Conservation (phyloP, 2,329 filamentous ascomycete genomes). For the Phialophora macrospora region DNA sequence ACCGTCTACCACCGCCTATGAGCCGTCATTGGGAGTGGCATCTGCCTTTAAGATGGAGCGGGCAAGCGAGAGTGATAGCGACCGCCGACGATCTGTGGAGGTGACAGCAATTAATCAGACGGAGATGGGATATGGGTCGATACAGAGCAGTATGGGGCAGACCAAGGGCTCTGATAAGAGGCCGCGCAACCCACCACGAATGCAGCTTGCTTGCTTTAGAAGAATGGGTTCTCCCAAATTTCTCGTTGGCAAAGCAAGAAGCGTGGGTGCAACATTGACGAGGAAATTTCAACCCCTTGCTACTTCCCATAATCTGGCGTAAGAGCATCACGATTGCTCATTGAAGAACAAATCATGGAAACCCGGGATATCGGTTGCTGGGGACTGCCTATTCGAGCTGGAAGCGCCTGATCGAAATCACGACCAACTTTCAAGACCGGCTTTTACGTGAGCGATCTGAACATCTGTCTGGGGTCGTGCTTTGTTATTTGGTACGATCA, state of each 20-base stretch:
- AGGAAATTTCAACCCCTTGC: too few relatives aligned
- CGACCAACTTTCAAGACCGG: not conserved
- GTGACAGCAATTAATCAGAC: slow-evolving; percentile 1
- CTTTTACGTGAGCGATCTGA: not conserved
- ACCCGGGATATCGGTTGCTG: not conserved
- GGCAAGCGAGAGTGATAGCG: slow-evolving; percentile 8
- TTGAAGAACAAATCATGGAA: not conserved
- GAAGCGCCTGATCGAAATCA: not conserved
- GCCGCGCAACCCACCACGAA: slow-evolving; percentile 4
- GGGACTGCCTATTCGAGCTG: not conserved
- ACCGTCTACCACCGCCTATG: slow-evolving; percentile 6
- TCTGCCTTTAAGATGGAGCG: slow-evolving; percentile 4
- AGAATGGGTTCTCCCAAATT: not conserved
- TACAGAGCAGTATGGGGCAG: not conserved
- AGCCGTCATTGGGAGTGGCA: slow-evolving; percentile 1
- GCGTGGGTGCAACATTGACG: not conserved
- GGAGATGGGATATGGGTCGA: not conserved
- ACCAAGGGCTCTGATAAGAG: not conserved
- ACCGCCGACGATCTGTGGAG: slow-evolving; percentile 2
- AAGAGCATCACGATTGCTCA: not conserved
- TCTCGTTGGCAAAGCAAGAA: not conserved
- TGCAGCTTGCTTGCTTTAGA: not conserved
- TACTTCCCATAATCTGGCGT: not conserved
- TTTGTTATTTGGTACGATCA: not conserved
- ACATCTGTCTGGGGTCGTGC: not conserved